A percentile compares a stretch with the other conserved stretches of the same genome.
phyloP scores from a whole-genome alignment of 371 early-diverging fungal species.

The Phascolomyces articulosus region DNA sequence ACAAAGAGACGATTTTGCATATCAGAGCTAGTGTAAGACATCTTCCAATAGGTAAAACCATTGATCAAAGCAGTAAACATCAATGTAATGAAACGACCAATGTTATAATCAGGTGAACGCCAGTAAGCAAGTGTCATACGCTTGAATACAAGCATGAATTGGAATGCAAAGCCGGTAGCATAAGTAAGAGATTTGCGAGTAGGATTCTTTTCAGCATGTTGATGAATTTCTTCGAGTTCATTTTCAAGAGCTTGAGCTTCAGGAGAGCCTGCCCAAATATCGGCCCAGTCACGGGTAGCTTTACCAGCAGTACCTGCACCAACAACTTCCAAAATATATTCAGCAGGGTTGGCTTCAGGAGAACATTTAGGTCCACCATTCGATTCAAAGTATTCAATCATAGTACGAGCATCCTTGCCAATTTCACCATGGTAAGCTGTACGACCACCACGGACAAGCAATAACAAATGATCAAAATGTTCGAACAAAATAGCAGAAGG shows the following conservation, averaged over 20 bases:
- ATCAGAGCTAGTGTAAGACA: slow-evolving; percentile 51
- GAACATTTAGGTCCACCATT: slow-evolving; percentile 58
- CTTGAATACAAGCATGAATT: slow-evolving; percentile 43
- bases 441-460: slow-evolving; percentile 69
- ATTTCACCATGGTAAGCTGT: slow-evolving; percentile 66
- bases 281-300: slow-evolving; percentile 54
- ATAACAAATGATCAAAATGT: slow-evolving; percentile 66
- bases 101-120: slow-evolving; percentile 63
- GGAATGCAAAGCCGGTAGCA: slow-evolving; percentile 39
- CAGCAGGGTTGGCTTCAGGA: slow-evolving; percentile 67
- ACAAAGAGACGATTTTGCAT: slow-evolving; percentile 69
- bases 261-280: slow-evolving; percentile 49
- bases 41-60: slow-evolving; percentile 64
- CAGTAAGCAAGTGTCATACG: slow-evolving; percentile 63
- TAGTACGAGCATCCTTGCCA: slow-evolving; percentile 51
- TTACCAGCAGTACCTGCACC: slow-evolving; percentile 54
- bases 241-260: slow-evolving; percentile 29
- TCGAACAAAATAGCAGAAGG: slow-evolving; percentile 67
- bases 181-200: slow-evolving; percentile 25
- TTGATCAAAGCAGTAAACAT: slow-evolving; percentile 46
- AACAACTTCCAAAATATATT: slow-evolving; percentile 66
- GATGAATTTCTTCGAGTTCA: slow-evolving; percentile 28
- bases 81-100: slow-evolving; percentile 52
- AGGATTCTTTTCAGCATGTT: slow-evolving; percentile 16
- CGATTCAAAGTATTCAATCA: slow-evolving; percentile 63